Evolutionary conservation across 306 rosid genomes (phyloP).

Genomic region (Vigna unguiculata): DNA sequence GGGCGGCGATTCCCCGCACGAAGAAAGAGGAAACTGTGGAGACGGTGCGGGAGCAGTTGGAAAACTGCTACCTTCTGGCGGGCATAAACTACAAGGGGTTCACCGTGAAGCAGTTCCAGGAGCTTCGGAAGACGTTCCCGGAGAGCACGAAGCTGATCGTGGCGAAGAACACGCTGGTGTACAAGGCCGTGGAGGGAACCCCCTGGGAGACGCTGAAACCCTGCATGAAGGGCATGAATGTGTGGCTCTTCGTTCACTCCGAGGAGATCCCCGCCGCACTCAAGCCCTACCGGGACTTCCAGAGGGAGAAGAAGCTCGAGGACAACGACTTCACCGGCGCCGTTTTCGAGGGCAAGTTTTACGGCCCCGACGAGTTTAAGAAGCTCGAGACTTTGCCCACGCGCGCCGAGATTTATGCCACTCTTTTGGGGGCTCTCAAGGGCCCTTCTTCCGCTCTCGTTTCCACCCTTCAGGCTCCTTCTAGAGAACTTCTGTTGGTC

Average conservation of each 20-base stretch:
- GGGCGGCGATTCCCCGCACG: conserved; percentile 80
- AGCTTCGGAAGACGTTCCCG: conserved; percentile 73
- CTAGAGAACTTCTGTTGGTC: conserved; percentile 76
- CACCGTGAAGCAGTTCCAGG: conserved; percentile 88
- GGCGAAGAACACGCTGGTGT: conserved; percentile 93
- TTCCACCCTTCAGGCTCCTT: conserved; percentile 84
- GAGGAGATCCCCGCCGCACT: conserved; percentile 90
- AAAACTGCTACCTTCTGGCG: conserved; percentile 81
- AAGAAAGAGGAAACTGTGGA: conserved; percentile 86
- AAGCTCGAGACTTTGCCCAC: conserved; percentile 75
- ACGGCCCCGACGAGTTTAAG: conserved; percentile 80
- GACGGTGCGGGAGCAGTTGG: conserved; percentile 66
- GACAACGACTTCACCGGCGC: conserved; percentile 86
- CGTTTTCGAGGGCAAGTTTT: conserved; percentile 89
- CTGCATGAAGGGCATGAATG: conserved; percentile 97
- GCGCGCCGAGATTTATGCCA: conserved; percentile 81
- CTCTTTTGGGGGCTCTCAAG: conserved; percentile 70
- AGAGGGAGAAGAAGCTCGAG: conserved; percentile 86
- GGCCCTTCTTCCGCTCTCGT: conserved; percentile 76
- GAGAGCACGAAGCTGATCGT: conserved; percentile 75
- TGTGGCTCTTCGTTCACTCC: conserved; percentile 89
- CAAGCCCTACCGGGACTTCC: conserved; percentile 85
- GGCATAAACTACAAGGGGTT: conserved; percentile 90
- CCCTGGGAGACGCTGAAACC: conserved; percentile 80
- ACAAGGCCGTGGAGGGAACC: conserved; percentile 86